Evolutionary conservation across 345 rosid species (phyloP).

Genomic region (Eucalyptus melliodora): DNA sequence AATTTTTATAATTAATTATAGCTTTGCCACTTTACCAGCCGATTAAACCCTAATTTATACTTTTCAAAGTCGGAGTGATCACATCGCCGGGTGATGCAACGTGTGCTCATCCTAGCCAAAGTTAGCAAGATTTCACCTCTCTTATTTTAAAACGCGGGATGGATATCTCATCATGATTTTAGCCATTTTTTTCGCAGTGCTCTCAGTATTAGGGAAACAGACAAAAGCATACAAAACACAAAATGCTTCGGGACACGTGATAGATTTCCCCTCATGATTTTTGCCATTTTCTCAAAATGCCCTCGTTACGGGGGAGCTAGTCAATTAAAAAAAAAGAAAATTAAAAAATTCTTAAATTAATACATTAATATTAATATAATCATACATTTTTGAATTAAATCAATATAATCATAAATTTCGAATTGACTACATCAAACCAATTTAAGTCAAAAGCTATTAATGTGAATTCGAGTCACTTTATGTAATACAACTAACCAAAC

Average conservation of each 20-base stretch:
- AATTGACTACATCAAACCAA: rapidly evolving
- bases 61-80: neutral
- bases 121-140: neutral
- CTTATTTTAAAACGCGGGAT: neutral
- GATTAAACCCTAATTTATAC: neutral
- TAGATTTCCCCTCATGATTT: no score
- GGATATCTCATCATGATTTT: neutral
- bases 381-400: rapidly evolving
- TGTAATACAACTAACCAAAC: no score
- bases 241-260: no score
- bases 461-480: rapidly evolving
- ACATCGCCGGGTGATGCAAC: neutral
- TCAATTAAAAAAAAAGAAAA: no score
- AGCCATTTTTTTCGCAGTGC: neutral
- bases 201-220: neutral
- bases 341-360: no score
- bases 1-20: neutral
- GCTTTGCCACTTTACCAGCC: neutral
- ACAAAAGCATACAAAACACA: neutral
- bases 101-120: neutral
- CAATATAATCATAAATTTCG: no score
- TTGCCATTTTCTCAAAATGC: no score
- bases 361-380: no score
- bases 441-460: no score
- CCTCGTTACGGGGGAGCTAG: no score